Conservation (phyloP, 805 yeast genomes). For the Candida tallmaniae region DNA sequence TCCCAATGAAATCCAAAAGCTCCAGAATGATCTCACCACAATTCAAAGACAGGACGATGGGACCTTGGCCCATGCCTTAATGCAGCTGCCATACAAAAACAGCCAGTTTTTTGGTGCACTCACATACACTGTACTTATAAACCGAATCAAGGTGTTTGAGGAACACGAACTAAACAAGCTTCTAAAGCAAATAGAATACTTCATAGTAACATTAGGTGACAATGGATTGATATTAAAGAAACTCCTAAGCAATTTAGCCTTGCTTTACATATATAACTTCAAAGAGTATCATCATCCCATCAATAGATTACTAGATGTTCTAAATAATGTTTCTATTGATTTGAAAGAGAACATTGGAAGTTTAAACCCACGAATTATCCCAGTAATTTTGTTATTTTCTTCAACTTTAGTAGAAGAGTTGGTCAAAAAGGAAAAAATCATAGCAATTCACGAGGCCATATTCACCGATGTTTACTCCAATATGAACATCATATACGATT, state of each 20-base stretch:
- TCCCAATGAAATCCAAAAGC: conserved; percentile 31
- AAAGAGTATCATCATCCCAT: conserved; percentile 40
- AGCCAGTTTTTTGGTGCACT: conserved; percentile 78
- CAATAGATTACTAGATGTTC: conserved; percentile 10
- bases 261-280: conserved; percentile 40
- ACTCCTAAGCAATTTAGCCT: conserved; percentile 50
- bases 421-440: conserved; percentile 27
- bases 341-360: neutral
- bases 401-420: conserved; percentile 52
- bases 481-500: conserved; percentile 14
- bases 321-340: neutral
- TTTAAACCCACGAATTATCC: neutral
- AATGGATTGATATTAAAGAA: conserved; percentile 47
- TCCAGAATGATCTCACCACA: conserved; percentile 54
- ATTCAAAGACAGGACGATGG: conserved; percentile 58
- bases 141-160: conserved; percentile 16
- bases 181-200: conserved; percentile 1
- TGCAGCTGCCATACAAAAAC: conserved; percentile 38
- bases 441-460: conserved; percentile 35
- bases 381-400: conserved; percentile 5
- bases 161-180: neutral
- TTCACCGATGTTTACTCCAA: conserved; percentile 29
- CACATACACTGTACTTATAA: conserved; percentile 64
- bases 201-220: conserved; percentile 1
- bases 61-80: conserved; percentile 49